These are phyloP conservation scores for Carex parvula DNA, from an alignment of 176 grass and related monocot species.

Conservation along the genomic window DNA sequence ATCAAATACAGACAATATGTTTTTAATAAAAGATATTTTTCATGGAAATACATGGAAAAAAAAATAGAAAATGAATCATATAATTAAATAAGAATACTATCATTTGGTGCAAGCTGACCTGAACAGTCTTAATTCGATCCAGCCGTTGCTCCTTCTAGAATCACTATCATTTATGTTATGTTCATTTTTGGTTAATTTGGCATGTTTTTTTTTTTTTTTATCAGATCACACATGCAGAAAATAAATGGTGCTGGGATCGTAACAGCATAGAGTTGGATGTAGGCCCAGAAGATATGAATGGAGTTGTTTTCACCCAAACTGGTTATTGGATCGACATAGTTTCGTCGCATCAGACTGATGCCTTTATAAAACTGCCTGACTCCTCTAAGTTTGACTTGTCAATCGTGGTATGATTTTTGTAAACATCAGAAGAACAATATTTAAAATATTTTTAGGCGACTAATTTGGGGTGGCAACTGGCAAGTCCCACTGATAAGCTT, in stretches of 20 bases:
- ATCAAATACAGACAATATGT: background rate
- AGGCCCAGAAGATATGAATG: conserved; percentile 63
- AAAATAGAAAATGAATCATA: background rate
- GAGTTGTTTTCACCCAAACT: conserved; percentile 81
- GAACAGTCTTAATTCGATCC: background rate
- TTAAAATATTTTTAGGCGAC: conserved; percentile 16
- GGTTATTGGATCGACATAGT: conserved; percentile 84
- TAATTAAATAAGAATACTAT: background rate
- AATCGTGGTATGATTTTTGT: conserved; percentile 56
- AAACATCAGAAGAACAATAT: background rate
- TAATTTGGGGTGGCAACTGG: conserved; percentile 14
- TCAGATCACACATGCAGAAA: conserved; percentile 57
- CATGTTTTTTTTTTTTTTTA: background rate
- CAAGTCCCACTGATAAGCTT: conserved; percentile 16
- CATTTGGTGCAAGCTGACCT: background rate
- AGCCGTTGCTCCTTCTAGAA: background rate
- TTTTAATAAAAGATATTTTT: background rate
- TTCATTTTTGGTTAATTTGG: background rate
- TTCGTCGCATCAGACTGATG: conserved; percentile 77
- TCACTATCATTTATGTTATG: background rate
- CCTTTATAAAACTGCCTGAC: conserved; percentile 64
- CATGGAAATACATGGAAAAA: background rate
- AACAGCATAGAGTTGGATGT: conserved; percentile 67
- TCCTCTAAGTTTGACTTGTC: conserved; percentile 71
- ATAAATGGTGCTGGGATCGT: conserved; percentile 91